Percentiles rank a stretch among this genome's conserved stretches.
Conservation (phyloP, 1,139 yeast genomes). For the Candida freyschussii region DNA sequence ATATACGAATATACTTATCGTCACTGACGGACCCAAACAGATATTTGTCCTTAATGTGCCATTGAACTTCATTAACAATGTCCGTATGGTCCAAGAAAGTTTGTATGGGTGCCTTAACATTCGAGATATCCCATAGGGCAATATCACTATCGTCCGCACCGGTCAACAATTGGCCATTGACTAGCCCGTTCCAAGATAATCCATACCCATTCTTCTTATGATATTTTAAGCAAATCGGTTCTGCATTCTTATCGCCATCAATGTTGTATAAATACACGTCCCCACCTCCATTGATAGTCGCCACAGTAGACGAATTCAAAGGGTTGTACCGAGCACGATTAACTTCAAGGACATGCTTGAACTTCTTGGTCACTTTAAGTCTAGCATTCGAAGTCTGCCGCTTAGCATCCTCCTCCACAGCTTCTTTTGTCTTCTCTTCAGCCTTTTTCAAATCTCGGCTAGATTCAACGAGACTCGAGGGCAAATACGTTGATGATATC, state of each 20-base stretch:
- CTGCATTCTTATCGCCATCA: constrained; percentile 36
- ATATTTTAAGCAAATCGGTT: constrained; percentile 36
- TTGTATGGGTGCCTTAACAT: constrained; percentile 24
- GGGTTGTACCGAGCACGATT: constrained; percentile 85
- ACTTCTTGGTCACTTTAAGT: constrained; percentile 60
- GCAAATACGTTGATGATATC: constrained; percentile 69
- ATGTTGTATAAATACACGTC: constrained; percentile 54
- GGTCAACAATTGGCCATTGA: constrained; percentile 48
- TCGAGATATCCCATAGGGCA: constrained; percentile 50
- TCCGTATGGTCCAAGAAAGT: constrained; percentile 40
- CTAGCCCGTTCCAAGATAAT: constrained; percentile 52
- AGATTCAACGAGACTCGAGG: constrained; percentile 32
- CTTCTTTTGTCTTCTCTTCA: constrained; percentile 18
- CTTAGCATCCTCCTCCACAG: constrained; percentile 28
- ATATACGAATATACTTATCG: constrained; percentile 60
- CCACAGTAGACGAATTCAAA: constrained; percentile 58
- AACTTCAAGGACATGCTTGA: constrained; percentile 53
- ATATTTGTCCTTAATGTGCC: constrained; percentile 50
- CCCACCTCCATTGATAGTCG: constrained; percentile 78
- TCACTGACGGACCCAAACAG: constrained; percentile 70
- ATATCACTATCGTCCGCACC: constrained; percentile 61
- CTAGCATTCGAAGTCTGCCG: constrained; percentile 38
- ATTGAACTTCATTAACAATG: constrained; percentile 70
- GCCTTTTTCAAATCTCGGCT: constrained; percentile 15
- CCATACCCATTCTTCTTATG: constrained; percentile 73